These are phyloP conservation scores for Fusarium protoensiforme DNA, from an alignment of 2,329 filamentous ascomycete genomes.

Conservation along the genomic window DNA sequence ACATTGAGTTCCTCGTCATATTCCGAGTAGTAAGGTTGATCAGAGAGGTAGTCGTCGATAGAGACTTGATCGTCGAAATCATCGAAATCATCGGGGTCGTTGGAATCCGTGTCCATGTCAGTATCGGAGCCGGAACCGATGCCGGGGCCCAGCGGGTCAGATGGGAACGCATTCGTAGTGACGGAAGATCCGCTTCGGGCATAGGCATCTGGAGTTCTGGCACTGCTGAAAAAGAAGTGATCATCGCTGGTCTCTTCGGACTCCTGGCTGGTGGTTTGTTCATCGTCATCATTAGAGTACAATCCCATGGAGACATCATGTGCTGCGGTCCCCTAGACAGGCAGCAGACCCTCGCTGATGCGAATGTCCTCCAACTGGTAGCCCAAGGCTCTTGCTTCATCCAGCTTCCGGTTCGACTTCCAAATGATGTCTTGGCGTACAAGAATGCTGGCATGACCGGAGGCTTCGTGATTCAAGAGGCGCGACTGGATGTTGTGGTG, in stretches of 20 bases:
- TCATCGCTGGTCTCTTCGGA: background rate
- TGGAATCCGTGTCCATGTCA: conserved; percentile 12
- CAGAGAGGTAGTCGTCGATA: conserved; percentile 36
- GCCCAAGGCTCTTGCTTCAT: conserved; percentile 37
- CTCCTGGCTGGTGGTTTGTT: background rate
- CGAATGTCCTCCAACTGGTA: conserved; percentile 33
- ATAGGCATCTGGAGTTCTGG: background rate
- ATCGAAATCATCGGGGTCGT: background rate
- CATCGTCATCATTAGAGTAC: background rate
- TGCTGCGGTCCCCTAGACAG: conserved; percentile 39
- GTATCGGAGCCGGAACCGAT: conserved; percentile 3
- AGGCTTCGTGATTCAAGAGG: conserved; percentile 29
- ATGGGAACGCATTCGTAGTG: background rate
- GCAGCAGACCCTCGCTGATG: conserved; percentile 44
- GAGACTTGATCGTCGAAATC: conserved; percentile 16
- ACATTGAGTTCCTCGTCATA: conserved; percentile 35
- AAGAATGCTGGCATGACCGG: conserved; percentile 27
- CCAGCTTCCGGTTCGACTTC: conserved; percentile 43
- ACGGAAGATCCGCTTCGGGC: background rate
- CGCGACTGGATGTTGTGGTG: conserved; percentile 41
- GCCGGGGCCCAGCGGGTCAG: background rate
- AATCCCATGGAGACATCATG: conserved; percentile 1
- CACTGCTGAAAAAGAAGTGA: background rate
- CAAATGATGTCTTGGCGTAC: conserved; percentile 35
- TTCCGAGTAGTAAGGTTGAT: conserved; percentile 32